Conservation (phyloP, 2,329 filamentous ascomycete genomes). For the Botrytis paeoniae region DNA sequence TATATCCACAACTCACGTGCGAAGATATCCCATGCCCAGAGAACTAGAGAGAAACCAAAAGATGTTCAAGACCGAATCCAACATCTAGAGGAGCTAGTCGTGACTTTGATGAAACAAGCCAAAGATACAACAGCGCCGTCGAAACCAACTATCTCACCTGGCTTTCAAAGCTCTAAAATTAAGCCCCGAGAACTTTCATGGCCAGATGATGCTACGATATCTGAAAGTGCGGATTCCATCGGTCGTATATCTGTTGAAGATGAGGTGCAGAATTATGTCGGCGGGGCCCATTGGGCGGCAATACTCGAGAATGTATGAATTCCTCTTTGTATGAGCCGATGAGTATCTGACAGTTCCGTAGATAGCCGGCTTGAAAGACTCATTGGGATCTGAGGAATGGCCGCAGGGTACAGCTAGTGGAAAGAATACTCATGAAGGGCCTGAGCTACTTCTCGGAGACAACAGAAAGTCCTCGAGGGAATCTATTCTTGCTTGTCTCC, state of each 20-base stretch:
- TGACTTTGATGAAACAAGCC: slow-evolving; percentile 46
- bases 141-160: neutral
- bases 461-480: slow-evolving; percentile 38
- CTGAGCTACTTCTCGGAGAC: slow-evolving; percentile 30
- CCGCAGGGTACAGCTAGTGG: neutral
- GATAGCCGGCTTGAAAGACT: slow-evolving; percentile 58
- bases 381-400: slow-evolving; percentile 40
- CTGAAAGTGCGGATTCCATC: slow-evolving; percentile 25
- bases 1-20: slow-evolving; percentile 46
- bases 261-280: slow-evolving; percentile 32
- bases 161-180: neutral
- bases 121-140: neutral
- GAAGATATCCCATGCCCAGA: slow-evolving; percentile 23
- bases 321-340: neutral
- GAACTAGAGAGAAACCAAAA: slow-evolving; percentile 33
- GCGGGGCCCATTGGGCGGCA: slow-evolving; percentile 15
- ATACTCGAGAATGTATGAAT: slow-evolving; percentile 17
- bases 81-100: slow-evolving; percentile 55
- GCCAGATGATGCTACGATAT: slow-evolving; percentile 8
- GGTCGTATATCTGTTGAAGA: slow-evolving; percentile 30
- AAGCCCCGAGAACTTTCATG: neutral
- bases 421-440: slow-evolving; percentile 16
- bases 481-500: slow-evolving; percentile 49
- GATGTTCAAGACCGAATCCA: slow-evolving; percentile 53
- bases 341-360: slow-evolving; percentile 44